Conservation (phyloP, 306 rosid genomes). For the Glycine soja region DNA sequence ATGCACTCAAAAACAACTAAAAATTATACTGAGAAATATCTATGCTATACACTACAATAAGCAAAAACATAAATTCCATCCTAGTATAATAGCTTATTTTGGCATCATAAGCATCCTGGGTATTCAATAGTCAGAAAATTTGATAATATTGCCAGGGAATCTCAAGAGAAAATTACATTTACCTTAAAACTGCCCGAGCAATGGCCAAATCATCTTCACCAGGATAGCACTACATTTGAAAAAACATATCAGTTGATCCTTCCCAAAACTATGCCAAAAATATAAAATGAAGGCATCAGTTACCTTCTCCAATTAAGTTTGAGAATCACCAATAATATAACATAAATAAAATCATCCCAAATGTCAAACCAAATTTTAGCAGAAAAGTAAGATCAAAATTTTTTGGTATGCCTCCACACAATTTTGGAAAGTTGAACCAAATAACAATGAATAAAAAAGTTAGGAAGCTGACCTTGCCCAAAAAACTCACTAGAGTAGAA, state of each 20-base stretch:
- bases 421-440: conserved; percentile 36
- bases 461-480: conserved; percentile 78
- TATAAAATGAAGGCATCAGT: conserved; percentile 28
- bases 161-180: conserved; percentile 43
- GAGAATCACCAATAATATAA: conserved; percentile 28
- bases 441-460: conserved; percentile 3
- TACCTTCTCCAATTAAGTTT: conserved; percentile 29
- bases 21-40: neutral
- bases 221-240: conserved; percentile 84
- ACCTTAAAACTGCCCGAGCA: conserved; percentile 88
- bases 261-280: conserved; percentile 32
- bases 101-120: neutral
- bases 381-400: conserved; percentile 19
- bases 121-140: neutral
- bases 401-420: conserved; percentile 33
- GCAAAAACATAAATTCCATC: conserved; percentile 6
- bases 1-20: conserved; percentile 23
- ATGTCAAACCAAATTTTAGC: conserved; percentile 38
- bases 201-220: conserved; percentile 96
- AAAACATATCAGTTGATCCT: conserved; percentile 46
- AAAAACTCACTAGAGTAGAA: conserved; percentile 71
- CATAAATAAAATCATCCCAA: conserved; percentile 23
- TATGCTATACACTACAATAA: conserved; percentile 4
- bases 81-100: neutral
- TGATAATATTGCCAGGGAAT: conserved; percentile 2